Conservation (phyloP, 371 early-diverging fungal genomes). For the Saksenaea vasiformis region DNA sequence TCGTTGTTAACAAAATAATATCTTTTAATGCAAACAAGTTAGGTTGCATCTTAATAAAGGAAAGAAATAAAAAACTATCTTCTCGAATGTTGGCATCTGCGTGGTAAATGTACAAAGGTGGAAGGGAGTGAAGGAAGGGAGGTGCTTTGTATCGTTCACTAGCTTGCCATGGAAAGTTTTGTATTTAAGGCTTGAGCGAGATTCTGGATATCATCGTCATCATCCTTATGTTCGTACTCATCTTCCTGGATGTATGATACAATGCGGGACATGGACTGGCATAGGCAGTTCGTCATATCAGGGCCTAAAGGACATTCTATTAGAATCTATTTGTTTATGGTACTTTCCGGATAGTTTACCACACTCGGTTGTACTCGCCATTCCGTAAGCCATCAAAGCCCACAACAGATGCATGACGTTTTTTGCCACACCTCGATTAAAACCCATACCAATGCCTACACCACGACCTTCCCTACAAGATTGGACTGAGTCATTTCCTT, state of each 20-base stretch:
- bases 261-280: slow-evolving; percentile 38
- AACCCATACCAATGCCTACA: slow-evolving; percentile 47
- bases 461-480: slow-evolving; percentile 31
- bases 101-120: background rate
- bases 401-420: slow-evolving; percentile 48
- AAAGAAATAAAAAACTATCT: background rate
- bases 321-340: background rate
- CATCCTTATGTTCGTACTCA: slow-evolving; percentile 28
- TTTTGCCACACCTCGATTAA: slow-evolving; percentile 44
- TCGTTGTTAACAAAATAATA: too few relatives aligned
- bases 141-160: background rate
- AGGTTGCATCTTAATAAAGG: background rate
- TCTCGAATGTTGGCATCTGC: background rate
- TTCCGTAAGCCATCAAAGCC: slow-evolving; percentile 40
- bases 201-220: slow-evolving; percentile 42
- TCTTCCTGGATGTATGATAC: slow-evolving; percentile 48
- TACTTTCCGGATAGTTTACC: slow-evolving; percentile 23
- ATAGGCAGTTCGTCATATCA: slow-evolving; percentile 29
- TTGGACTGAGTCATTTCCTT: background rate
- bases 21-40: too few relatives aligned
- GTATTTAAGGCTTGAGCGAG: slow-evolving; percentile 40
- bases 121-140: background rate
- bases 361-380: slow-evolving; percentile 33
- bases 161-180: slow-evolving; percentile 35
- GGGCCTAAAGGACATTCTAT: slow-evolving; percentile 17